These are phyloP conservation scores for Russula abietina DNA, from an alignment of 768 basidiomycete species.

Conservation along the genomic window DNA sequence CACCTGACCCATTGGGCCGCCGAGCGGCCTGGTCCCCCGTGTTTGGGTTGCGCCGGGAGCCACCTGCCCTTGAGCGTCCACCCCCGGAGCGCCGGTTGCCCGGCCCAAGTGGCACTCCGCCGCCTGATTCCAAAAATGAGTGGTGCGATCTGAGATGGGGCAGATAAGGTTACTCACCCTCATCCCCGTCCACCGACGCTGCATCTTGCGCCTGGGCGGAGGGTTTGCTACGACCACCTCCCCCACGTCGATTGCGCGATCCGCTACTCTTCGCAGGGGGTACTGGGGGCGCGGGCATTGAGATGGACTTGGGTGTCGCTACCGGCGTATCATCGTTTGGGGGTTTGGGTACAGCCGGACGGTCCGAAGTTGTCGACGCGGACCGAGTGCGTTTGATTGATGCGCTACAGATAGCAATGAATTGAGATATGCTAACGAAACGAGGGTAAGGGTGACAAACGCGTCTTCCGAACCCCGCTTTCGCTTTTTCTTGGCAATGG, in stretches of 20 bases:
- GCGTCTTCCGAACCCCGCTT: slow-evolving; percentile 69
- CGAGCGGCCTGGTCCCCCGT: slow-evolving; percentile 25
- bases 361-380: slow-evolving; percentile 64
- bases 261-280: slow-evolving; percentile 25
- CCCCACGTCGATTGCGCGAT: slow-evolving; percentile 30
- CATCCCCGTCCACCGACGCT: slow-evolving; percentile 49
- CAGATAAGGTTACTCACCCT: slow-evolving; percentile 43
- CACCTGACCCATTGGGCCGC: slow-evolving; percentile 33
- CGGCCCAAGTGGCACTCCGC: slow-evolving; percentile 8
- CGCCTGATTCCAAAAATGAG: slow-evolving; percentile 23
- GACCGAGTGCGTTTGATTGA: slow-evolving; percentile 73
- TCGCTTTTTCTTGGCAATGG: slow-evolving; percentile 56
- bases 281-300: slow-evolving; percentile 24
- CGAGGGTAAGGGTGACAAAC: slow-evolving; percentile 38
- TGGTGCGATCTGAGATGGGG: slow-evolving; percentile 30
- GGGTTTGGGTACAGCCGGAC: slow-evolving; percentile 36
- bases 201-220: slow-evolving; percentile 29
- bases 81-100: slow-evolving; percentile 43
- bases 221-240: slow-evolving; percentile 29
- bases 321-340: slow-evolving; percentile 41
- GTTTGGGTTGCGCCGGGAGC: slow-evolving; percentile 43
- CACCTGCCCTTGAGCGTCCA: slow-evolving; percentile 38
- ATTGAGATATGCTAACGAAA: slow-evolving; percentile 18
- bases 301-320: slow-evolving; percentile 25
- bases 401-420: slow-evolving; percentile 31